Evolutionary conservation across 306 rosid genomes (phyloP), one percentile per base, ranked within the genome.

Genomic region (Sicyos edulis): DNA sequence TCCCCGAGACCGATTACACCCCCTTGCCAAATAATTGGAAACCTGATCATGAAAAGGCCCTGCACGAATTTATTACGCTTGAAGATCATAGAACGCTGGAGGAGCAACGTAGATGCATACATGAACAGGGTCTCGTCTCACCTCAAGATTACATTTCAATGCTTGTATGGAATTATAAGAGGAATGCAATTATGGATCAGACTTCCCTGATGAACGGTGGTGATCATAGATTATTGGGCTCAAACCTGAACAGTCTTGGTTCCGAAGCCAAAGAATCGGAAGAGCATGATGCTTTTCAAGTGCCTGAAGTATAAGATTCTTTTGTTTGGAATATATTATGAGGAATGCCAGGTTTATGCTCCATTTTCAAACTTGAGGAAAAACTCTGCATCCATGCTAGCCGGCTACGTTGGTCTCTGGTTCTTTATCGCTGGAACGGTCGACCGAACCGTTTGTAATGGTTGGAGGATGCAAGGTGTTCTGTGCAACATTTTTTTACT

Each of bases 121-220:
- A 59, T 77, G 93, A 92, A 70, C 88, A 84, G 67, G 98, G 98
- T 52, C 98, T 90, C 76, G 88, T 92, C 75, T 75, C 95, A 15
- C 93, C 96, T 47, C 98, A 92, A 77, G 96, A 92, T 81, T 90
- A 90, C 75, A 80, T 87, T 72, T 92, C 98, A 53, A 90, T 90
- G 96, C 98, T 92, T 78, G 98, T 92, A 52, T 92, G 98, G 98
- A 92, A 92, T 80, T 90, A 90, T 80, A 92, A 92, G 84, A 88
- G 82, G 80, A 92, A 80, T 72, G 78, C 89, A 77, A 67, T 79
- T 45, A 66, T 78, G 56, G 96, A 90, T 76, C 88, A 85, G 55
- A 81, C 79, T 40, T 86, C 96, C 37, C 72, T 74, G 53, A 60
- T 73, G 44, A 83, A 55, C 72, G 79, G 74, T 63, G 55, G 65